A percentile compares a stretch with the other conserved stretches of the same genome.
Evolutionary conservation across 345 rosid genomes (phyloP).

Genomic region (Citrus glauca): DNA sequence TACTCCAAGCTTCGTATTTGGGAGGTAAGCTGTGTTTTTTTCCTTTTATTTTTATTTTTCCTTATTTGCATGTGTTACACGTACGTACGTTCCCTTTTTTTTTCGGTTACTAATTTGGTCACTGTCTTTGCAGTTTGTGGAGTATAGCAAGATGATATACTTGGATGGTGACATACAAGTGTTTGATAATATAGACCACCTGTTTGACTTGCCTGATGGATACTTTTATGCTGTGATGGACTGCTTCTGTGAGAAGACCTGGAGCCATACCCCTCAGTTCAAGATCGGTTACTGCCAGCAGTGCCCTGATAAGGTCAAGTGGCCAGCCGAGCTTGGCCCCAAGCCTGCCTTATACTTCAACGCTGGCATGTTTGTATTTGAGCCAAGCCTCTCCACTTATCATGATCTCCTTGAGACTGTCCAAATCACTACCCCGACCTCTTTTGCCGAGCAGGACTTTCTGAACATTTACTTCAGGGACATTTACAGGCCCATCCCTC

Average conservation of each 20-base stretch:
- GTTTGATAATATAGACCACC: conserved; percentile 65
- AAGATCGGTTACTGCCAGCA: conserved; percentile 75
- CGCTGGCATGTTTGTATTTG: conserved; percentile 70
- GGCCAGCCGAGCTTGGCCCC: conserved; percentile 51
- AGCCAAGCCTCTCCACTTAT: conserved; percentile 49
- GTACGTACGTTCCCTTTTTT: background rate
- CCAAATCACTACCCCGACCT: conserved; percentile 41
- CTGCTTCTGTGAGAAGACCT: conserved; percentile 75
- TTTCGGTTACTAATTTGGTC: background rate
- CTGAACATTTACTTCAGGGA: conserved; percentile 65
- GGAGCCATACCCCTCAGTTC: conserved; percentile 61
- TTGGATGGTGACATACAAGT: conserved; percentile 80
- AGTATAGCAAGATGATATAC: conserved; percentile 63
- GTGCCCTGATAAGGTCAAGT: conserved; percentile 55
- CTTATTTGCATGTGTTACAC: background rate
- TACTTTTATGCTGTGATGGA: conserved; percentile 69
- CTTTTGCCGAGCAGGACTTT: conserved; percentile 82
- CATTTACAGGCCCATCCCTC: conserved; percentile 57
- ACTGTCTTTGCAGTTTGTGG: conserved; percentile 43
- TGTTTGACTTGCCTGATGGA: conserved; percentile 57
- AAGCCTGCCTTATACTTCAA: conserved; percentile 70
- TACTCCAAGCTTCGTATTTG: conserved; percentile 80
- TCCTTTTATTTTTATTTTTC: no score
- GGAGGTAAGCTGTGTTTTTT: conserved; percentile 38
- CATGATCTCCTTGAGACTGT: conserved; percentile 40